Evolutionary conservation across 805 yeast species (phyloP), one percentile per base, ranked within the genome.

Genomic region (Peterozyma xylosa): DNA sequence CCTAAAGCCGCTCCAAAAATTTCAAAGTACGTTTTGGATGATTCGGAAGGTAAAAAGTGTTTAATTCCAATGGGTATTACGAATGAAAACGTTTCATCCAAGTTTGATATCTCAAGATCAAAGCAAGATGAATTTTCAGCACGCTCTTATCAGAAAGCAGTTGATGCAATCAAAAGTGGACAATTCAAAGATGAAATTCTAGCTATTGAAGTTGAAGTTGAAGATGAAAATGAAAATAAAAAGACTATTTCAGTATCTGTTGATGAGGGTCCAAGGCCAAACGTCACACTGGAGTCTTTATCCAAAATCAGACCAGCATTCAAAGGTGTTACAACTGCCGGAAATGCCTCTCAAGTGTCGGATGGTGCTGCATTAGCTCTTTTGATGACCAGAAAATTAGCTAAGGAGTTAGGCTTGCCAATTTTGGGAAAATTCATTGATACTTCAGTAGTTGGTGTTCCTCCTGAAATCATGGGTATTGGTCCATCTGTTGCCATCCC

Each of bases 401-500:
- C 99, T 17, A 80, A 84, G 62, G 67, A 74, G 54, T 66, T 81
- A 46, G 82, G 83, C 35, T 73, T 85, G 53, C 82, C 85, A 44
- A 79, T 88, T 48, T 56, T 83, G 46, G 99, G 82, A 49, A 86
- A 86, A 69, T 91, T 78, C 54, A 79, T 89, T 49, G 83, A 81
- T 53, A 81, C 86, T 57, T 76, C 83, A 53, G 70, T 81, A 35
- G 91, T 85, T 45, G 99, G 99, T 55, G 96, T 90, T 38, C 96
- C 97, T 45, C 97, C 97, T 17, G 95, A 88, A 66, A 78, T 90
- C 48, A 91, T 91, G 99, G 99, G 98, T 47, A 80, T 91, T 55
- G 99, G 98, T 37, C 99, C 99, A 46, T 97, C 96, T 27, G 79
- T 76, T 55, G 99, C 98, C 47, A 90, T 91, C 56, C 98, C 99